Evolutionary conservation across 2,329 filamentous ascomycete species (phyloP).

Genomic region (Aspergillus bombycis): DNA sequence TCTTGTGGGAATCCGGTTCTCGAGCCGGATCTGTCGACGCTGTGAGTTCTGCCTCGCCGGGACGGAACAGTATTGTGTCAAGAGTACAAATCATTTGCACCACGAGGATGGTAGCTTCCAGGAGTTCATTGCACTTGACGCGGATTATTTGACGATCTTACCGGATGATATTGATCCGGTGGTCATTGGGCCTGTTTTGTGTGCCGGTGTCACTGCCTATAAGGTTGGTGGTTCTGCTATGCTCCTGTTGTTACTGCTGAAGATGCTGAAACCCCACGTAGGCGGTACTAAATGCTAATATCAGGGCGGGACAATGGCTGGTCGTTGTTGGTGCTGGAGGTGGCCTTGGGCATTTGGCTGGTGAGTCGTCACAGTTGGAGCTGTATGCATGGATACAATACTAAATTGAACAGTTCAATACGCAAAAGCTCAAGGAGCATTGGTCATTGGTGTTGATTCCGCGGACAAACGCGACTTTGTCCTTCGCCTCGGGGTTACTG

Average conservation of each 20-base stretch:
- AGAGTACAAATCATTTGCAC: slow-evolving; percentile 50
- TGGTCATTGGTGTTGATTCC: slow-evolving; percentile 48
- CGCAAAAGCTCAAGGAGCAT: slow-evolving; percentile 44
- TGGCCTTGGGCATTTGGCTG: slow-evolving; percentile 50
- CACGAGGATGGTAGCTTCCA: slow-evolving; percentile 53
- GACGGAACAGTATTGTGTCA: slow-evolving; percentile 45
- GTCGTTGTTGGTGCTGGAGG: slow-evolving; percentile 52
- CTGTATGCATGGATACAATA: not conserved
- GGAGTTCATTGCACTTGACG: slow-evolving; percentile 50
- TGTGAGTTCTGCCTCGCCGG: slow-evolving; percentile 50
- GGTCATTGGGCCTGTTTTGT: slow-evolving; percentile 47
- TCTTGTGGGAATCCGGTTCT: slow-evolving; percentile 49
- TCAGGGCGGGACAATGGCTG: slow-evolving; percentile 45
- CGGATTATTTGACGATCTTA: slow-evolving; percentile 47
- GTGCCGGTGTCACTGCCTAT: slow-evolving; percentile 50
- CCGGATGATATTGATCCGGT: slow-evolving; percentile 48
- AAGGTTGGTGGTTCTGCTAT: slow-evolving; percentile 33
- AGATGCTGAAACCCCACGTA: slow-evolving; percentile 18
- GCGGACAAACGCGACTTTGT: slow-evolving; percentile 46
- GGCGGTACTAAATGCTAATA: slow-evolving; percentile 47
- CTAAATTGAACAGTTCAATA: slow-evolving; percentile 44
- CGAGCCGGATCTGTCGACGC: slow-evolving; percentile 46
- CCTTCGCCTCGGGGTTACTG: slow-evolving; percentile 41
- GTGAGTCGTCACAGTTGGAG: slow-evolving; percentile 24
- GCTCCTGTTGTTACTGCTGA: not conserved